These are phyloP conservation scores for Pseudoperonospora humuli DNA, from an alignment of 352 stramenopile genomes.

Conservation along the genomic window DNA sequence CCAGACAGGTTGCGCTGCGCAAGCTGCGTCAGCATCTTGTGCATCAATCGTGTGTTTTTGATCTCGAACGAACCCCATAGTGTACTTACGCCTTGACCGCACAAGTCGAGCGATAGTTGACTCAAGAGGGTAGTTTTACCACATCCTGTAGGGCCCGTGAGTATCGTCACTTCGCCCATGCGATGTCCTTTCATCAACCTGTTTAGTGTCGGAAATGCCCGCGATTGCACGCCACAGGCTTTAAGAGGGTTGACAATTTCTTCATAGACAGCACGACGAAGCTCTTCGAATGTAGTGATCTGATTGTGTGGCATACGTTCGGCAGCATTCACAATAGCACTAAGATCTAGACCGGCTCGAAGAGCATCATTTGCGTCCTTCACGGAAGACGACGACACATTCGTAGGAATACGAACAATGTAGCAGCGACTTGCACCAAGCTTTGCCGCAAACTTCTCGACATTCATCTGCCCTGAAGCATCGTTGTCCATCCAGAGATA, in stretches of 20 bases:
- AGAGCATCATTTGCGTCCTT: slow-evolving; percentile 99
- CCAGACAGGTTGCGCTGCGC: slow-evolving; percentile 55
- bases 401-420: slow-evolving; percentile 77
- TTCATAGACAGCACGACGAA: slow-evolving; percentile 90
- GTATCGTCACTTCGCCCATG: slow-evolving; percentile 95
- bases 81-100: slow-evolving; percentile 93
- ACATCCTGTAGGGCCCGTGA: slow-evolving; percentile 95
- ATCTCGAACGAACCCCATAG: slow-evolving; percentile 99
- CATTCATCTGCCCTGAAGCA: slow-evolving; percentile 87
- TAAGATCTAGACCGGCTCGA: slow-evolving; percentile 82
- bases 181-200: slow-evolving; percentile 95
- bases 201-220: slow-evolving; percentile 93
- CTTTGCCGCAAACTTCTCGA: slow-evolving; percentile 95
- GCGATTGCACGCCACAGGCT: slow-evolving; percentile 87
- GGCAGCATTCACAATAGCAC: slow-evolving; percentile 75
- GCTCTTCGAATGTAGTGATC: slow-evolving; percentile 91
- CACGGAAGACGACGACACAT: slow-evolving; percentile 30
- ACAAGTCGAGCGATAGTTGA: slow-evolving; percentile 87
- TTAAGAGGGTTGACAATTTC: slow-evolving; percentile 93
- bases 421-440: slow-evolving; percentile 88
- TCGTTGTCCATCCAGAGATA: slow-evolving; percentile 99
- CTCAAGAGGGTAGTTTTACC: slow-evolving; percentile 93
- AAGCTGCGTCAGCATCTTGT: slow-evolving; percentile 98
- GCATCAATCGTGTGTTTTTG: slow-evolving; percentile 95
- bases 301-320: slow-evolving; percentile 87